Base-by-base conservation (phyloP, 768 basidiomycete species). In the Suillus lakei region DNA sequence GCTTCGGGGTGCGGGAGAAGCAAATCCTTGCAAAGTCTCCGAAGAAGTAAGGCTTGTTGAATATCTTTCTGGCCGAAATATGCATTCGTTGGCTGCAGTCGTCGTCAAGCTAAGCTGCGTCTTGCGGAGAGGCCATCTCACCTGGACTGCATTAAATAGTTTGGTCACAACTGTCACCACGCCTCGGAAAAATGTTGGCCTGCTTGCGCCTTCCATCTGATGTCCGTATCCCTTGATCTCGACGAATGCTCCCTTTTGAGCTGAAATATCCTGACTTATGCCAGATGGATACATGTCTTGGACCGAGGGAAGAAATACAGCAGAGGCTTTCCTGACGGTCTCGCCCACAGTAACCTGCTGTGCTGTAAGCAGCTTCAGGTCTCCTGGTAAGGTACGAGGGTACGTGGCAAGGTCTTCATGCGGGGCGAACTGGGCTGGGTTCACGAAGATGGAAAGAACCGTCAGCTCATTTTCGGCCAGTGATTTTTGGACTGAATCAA, bases 21-120 rank as follows among this genome's bases (percentile, higher is more conserved):
- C 6, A 98, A 82, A 76, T 99, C 98, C 34, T 84, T 80, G 61
- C 85, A 84, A 77, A 99, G 81, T 5, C 89, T 87, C 39, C 91
- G 90, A 38, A 99, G 82, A 53, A 99, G 79, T 18, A 98, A 80
- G 0, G 92, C 95, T 75, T 99, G 98, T 73, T 99, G 98, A 62
- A 99, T 98, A 74, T 99, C 97, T 75, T 99, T 99, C 78, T 99
- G 96, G 1, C 98, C 97, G 67, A 99, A 98, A 77, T 99, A 98
- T 26, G 92, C 89, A 68, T 90, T 87, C 53, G 92, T 93, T 6
- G 97, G 97, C 95, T 97, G 75, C 38, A 26, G 23, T 53, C 32
- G 23, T 51, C 30, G 66, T 70, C 46, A 66, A 44, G 26, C 18
- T 23, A 3, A 9, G 39, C 10, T 39, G 10, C 9, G 28, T 28